Base-by-base conservation (phyloP, 768 basidiomycete species). In the Tulasnella calospora region DNA sequence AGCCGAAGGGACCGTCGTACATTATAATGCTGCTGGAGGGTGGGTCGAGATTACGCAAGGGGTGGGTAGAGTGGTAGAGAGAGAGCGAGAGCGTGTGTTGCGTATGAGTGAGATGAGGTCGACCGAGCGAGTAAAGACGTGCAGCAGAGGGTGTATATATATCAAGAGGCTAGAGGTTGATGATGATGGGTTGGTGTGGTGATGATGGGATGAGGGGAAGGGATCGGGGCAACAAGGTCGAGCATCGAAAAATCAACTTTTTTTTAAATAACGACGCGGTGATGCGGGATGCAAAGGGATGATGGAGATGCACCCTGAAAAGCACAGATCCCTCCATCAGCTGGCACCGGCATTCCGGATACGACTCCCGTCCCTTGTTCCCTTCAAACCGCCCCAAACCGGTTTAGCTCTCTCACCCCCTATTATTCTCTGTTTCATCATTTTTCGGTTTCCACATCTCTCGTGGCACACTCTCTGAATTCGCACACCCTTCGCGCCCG, bases 1-100 rank as follows among this genome's bases (percentile, higher is more conserved):
- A 33, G 36, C 75, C 75, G 51, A 76, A 41, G 36, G 75, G 75
- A 76, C 75, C 75, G 55, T 76, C 57, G 55, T 76, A 76, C 75
- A 76, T 76, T 5, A 9, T 12, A 6, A 27, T 35, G 38, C 33
- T 33, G 27, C 44, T 44, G 36, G 36, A 27, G 71, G 71, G 71
- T 72, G n/a, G 71, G 71, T 40, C 38, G 71, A 71, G 21, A 40
- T 40, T 72, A 36, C 21, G 38, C 6, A 30, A 2, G 0, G 71
- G 33, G 10, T 46, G 9, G 71, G 44, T 40, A 71, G 71, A 40
- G 38, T 6, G 36, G 13, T 15, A 23, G 21, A 36, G 44, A 40
- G 19, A 3, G 71, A 72, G 71, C 36, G 71, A 40, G 71, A 71
- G 41, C 6, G 36, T 23, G 71, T 19, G n/a, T 15, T n/a, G n/a